Percentiles rank a stretch among this genome's conserved stretches.
phyloP scores from a whole-genome alignment of 192 early-diverging fungal species.

The Linnemannia zychae region DNA sequence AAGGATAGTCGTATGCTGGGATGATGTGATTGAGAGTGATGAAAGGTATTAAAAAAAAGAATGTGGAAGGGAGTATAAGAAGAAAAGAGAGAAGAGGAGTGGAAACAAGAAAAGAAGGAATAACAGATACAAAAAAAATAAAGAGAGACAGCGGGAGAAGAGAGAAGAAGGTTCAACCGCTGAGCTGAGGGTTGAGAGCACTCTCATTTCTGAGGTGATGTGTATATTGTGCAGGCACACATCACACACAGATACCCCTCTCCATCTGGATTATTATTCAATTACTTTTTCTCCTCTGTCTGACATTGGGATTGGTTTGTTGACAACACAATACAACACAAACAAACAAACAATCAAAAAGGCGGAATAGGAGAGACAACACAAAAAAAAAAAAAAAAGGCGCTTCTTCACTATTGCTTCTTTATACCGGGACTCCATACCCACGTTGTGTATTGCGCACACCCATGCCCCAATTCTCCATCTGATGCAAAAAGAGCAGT shows the following conservation, averaged over 20 bases:
- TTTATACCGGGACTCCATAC: no score
- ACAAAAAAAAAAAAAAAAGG: not conserved
- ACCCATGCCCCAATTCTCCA: no score
- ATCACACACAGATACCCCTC: not conserved
- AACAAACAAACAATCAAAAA: not conserved
- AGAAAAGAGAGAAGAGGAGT: not conserved
- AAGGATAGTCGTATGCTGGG: not conserved
- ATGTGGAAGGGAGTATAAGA: not conserved
- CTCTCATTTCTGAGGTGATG: not conserved
- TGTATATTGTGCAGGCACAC: not conserved
- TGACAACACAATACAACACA: not conserved
- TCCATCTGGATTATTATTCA: conserved; percentile 11
- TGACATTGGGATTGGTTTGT: not conserved
- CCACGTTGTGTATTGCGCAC: no score
- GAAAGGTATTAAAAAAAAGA: not conserved
- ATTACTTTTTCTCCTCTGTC: not conserved
- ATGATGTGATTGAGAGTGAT: not conserved
- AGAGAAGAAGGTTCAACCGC: conserved; percentile 4
- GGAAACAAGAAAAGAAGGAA: not conserved
- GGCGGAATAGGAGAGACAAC: not conserved
- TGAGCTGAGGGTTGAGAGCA: conserved; percentile 11
- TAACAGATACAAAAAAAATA: not conserved
- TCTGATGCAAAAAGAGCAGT: no score
- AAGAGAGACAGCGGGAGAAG: not conserved
- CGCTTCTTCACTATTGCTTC: not conserved